Evolutionary conservation across 331 rosid genomes (phyloP), one percentile per base, ranked within the genome.

Genomic region (Rosa hybrid): DNA sequence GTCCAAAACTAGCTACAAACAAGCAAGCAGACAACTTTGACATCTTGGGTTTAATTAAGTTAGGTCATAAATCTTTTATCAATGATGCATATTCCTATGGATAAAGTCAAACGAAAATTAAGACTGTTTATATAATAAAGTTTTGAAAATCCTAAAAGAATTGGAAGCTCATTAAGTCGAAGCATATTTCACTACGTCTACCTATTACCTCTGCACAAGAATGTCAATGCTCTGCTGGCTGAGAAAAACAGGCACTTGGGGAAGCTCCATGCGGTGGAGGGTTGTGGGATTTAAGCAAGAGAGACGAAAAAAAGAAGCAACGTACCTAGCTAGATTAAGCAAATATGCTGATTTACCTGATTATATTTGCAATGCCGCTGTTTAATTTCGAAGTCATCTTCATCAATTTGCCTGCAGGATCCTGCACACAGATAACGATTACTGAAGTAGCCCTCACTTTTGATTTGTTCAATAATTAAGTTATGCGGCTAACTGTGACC

Each of bases 181-280:
- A 49, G 5, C 53, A 49, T 14, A 12, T 49, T 49, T 49, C 53
- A 49, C 53, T 12, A 12, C 5, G 27, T 4, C 41, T 34, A 63
- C 68, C 30, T 9, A 34, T 34, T 34, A 34, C 38, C 38, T 34
- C 4, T 34, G 4, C 38, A 34, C 38, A 34, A 34, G 38, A 34
- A 34, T 34, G 38, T 34, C 38, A 34, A 62, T 27, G 69, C 12
- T 27, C 30, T 27, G 38, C 50, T 2, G 44, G 14, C 13, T 68
- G 6, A 44, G 53, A 34, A 21, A 70, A 49, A 23, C 38, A 14
- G 7, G 62, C 23, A 50, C 25, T 30, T 75, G 76, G 77, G 59
- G 46, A 81, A 68, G 77, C 53, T 27, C 51, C 17, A 68, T 21
- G 27, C 21, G 64, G 84, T 75, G 84, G 71, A 68, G 80, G 77